phyloP scores from a whole-genome alignment of 208 protist species.

The Leishmania mexicana region DNA sequence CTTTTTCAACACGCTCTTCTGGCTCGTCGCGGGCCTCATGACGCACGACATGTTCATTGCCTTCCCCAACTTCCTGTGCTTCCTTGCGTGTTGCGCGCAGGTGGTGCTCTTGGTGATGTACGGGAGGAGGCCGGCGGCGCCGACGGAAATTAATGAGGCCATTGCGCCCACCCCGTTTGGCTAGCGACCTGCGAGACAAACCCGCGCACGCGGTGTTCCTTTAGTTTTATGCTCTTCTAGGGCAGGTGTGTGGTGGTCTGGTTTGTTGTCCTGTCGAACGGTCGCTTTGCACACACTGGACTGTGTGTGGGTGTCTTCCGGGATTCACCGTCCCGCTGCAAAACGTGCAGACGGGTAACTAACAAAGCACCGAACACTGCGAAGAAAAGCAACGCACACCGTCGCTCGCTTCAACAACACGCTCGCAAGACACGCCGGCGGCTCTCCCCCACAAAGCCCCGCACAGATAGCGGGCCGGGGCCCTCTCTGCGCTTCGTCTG shows the following conservation, averaged over 20 bases:
- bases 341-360: background rate
- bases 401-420: background rate
- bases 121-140: slow-evolving; percentile 28
- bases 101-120: slow-evolving; percentile 52
- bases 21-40: slow-evolving; percentile 56
- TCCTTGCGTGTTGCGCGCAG: slow-evolving; percentile 41
- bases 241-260: background rate
- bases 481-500: background rate
- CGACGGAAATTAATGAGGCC: slow-evolving; percentile 35
- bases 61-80: slow-evolving; percentile 44
- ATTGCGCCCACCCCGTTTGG: slow-evolving; percentile 55
- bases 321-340: background rate
- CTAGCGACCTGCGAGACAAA: background rate
- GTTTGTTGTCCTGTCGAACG: background rate
- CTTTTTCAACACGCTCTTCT: slow-evolving; percentile 60
- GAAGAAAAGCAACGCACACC: background rate
- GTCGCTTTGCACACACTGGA: background rate
- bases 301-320: background rate
- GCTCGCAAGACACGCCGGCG: background rate
- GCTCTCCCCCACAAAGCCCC: background rate
- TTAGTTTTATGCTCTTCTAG: background rate
- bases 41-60: slow-evolving; percentile 46
- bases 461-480: background rate
- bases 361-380: background rate
- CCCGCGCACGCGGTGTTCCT: background rate